A percentile compares a stretch with the other conserved stretches of the same genome.
These are phyloP conservation scores for Didymosphaeria variabile DNA, from an alignment of 2,329 filamentous ascomycete genomes.

Conservation along the genomic window DNA sequence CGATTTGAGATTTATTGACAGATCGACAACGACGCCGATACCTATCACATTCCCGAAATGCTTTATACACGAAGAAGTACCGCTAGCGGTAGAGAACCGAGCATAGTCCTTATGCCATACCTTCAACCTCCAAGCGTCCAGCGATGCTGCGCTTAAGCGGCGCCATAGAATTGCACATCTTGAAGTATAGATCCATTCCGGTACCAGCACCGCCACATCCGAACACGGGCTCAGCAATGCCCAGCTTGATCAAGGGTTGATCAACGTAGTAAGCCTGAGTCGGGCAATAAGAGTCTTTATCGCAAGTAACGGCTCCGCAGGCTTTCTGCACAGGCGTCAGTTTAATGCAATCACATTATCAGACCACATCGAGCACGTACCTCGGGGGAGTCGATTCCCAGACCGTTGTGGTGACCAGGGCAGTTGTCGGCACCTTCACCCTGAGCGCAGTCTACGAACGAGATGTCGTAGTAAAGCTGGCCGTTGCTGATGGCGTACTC, in stretches of 20 bases:
- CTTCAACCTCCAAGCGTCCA: slow-evolving; percentile 20
- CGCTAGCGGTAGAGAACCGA: no score
- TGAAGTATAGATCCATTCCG: slow-evolving; percentile 32
- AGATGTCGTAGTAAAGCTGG: slow-evolving; percentile 38
- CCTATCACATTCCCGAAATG: no score
- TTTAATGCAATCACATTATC: neutral
- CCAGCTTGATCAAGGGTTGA: slow-evolving; percentile 29
- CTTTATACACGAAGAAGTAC: no score
- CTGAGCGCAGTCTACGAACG: slow-evolving; percentile 38
- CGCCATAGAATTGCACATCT: slow-evolving; percentile 28
- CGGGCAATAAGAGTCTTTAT: slow-evolving; percentile 24
- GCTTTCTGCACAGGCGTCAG: neutral
- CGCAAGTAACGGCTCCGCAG: no score
- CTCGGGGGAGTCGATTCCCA: slow-evolving; percentile 25
- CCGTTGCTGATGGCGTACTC: slow-evolving; percentile 32
- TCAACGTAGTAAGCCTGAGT: slow-evolving; percentile 38
- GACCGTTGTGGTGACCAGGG: slow-evolving; percentile 31
- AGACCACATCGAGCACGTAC: neutral
- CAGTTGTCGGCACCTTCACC: slow-evolving; percentile 28
- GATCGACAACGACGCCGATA: neutral
- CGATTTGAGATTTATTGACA: neutral
- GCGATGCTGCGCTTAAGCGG: slow-evolving; percentile 35
- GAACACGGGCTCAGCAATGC: slow-evolving; percentile 35
- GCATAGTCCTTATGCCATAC: neutral
- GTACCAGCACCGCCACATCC: slow-evolving; percentile 28